phyloP scores from a whole-genome alignment of 495 filamentous ascomycete species.

The Talaromyces trachyspermus region DNA sequence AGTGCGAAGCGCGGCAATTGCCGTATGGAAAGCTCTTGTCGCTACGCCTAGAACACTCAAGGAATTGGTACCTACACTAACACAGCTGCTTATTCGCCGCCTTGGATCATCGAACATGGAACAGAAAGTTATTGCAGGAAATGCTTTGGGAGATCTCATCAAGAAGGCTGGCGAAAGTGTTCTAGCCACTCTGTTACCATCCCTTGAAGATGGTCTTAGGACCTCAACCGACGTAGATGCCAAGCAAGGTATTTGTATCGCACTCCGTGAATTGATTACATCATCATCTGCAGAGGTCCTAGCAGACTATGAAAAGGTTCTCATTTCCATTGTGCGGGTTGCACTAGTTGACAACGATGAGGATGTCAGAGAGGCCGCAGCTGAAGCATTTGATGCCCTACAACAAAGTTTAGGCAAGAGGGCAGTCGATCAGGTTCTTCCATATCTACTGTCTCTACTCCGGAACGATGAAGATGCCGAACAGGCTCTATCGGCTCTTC shows the following conservation, averaged over 20 bases:
- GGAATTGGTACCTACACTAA: conserved; percentile 89
- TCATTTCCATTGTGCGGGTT: conserved; percentile 89
- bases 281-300: conserved; percentile 86
- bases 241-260: conserved; percentile 96
- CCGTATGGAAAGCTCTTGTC: conserved; percentile 94
- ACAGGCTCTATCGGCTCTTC: conserved; percentile 82
- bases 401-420: conserved; percentile 91
- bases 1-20: conserved; percentile 83
- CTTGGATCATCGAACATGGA: conserved; percentile 95
- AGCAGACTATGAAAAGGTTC: conserved; percentile 88
- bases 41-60: conserved; percentile 88
- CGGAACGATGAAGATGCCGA: conserved; percentile 79
- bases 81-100: conserved; percentile 87
- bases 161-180: conserved; percentile 94
- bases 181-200: conserved; percentile 76
- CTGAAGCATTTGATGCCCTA: conserved; percentile 91
- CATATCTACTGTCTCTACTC: conserved; percentile 80
- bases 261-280: conserved; percentile 82
- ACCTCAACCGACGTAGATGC: conserved; percentile 85
- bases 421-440: conserved; percentile 89
- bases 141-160: conserved; percentile 91
- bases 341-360: conserved; percentile 84
- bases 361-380: conserved; percentile 90
- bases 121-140: conserved; percentile 96
- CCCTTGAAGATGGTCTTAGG: conserved; percentile 86